Evolutionary conservation across 2,329 filamentous ascomycete genomes (phyloP), one percentile per base, ranked within the genome.

Genomic region (Rutstroemia sp.): DNA sequence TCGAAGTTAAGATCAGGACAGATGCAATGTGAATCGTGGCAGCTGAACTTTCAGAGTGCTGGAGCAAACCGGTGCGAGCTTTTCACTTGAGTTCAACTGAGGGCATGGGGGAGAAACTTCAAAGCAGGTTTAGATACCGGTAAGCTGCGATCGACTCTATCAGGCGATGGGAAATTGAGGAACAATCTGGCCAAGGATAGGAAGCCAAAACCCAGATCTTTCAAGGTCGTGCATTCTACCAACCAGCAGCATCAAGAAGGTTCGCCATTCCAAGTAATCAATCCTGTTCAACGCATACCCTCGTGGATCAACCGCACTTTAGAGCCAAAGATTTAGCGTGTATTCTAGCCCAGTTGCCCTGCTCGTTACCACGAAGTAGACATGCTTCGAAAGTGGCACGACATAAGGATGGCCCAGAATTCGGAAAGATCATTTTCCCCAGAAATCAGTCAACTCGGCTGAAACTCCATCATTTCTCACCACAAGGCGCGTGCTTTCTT

Each of bases 21-120:
- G 88, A 42, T 84, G 94, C 66, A 96, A 96, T 73, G 77, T 87
- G 58, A 79, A 84, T 60, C 92, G 92, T 52, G 92, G 92, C 50
- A 87, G 88, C 70, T 96, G 90, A 90, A 95, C 90, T 21, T 95
- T 97, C 73, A 85, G 92, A 51, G 86, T 96, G 46, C 84, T 86
- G 61, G 96, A 95, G 76, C 78, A 77, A 60, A 79, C 81, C 39
- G 83, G 82, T 5, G 81, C 83, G 2, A 86, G 86, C 65, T 87
- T 89, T 68, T 96, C 89, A 91, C 85, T 65, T 84, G 86, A 69
- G 79, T 96, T 60, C 83, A 91, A 74, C 75, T 92, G 69, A 78
- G 94, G 71, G 89, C 89, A 89, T 94, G 59, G 89, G 89, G 37
- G 89, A 95, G 76, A 80, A 86, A 68, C 75, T 95, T 60, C 87